Evolutionary conservation across 805 yeast species (phyloP).

Genomic region (Pichia heedii): DNA sequence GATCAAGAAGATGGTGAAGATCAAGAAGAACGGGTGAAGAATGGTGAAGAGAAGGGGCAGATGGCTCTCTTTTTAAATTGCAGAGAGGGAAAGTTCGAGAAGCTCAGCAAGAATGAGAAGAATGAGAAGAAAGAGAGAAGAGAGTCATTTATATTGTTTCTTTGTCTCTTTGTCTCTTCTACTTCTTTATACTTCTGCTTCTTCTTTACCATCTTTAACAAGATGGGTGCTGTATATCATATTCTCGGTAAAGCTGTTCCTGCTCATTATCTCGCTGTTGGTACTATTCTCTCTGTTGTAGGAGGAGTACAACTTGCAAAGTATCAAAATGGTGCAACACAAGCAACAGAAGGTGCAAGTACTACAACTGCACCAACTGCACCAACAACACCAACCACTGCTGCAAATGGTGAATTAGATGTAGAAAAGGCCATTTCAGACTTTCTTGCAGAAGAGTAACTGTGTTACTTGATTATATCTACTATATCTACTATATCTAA

Average conservation of each 20-base stretch:
- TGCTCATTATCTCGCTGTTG: conserved; percentile 77
- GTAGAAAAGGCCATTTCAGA: conserved; percentile 27
- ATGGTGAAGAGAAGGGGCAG: too few relatives aligned
- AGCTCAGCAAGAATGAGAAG: too few relatives aligned
- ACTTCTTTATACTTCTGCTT: too few relatives aligned
- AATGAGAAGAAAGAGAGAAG: too few relatives aligned
- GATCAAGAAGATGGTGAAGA: background rate
- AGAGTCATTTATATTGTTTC: too few relatives aligned
- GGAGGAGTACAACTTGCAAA: conserved; percentile 29
- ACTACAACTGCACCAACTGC: conserved; percentile 8
- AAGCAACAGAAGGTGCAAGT: too few relatives aligned
- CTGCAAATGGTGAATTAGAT: conserved; percentile 20
- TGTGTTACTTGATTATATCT: too few relatives aligned
- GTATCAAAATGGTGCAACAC: conserved; percentile 1
- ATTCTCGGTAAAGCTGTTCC: conserved; percentile 78
- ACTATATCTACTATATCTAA: background rate
- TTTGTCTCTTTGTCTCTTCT: too few relatives aligned
- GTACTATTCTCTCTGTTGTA: conserved; percentile 63
- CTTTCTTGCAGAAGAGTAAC: conserved; percentile 11
- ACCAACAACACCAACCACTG: conserved; percentile 4
- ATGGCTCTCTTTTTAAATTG: too few relatives aligned
- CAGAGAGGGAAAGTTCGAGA: too few relatives aligned
- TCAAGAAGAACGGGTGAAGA: background rate
- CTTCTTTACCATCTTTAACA: too few relatives aligned
- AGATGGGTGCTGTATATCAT: conserved; percentile 76